Conservation (phyloP, 139 green algal genomes). For the Nannochloris sp. region DNA sequence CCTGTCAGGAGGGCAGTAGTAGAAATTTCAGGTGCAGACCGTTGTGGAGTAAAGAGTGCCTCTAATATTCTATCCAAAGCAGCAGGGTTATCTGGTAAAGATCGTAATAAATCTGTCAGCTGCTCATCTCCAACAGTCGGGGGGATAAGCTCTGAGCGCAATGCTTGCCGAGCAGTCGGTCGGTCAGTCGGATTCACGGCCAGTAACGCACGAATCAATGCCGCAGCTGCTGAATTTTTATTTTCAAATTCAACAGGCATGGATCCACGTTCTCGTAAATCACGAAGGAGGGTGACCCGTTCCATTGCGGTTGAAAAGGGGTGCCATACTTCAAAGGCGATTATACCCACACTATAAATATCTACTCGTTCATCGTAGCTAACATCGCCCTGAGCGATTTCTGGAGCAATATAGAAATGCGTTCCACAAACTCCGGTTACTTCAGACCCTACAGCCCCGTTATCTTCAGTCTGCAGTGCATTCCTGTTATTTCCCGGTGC, state of each 20-base stretch:
- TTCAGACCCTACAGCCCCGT: conserved; percentile 28
- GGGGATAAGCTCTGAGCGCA: conserved; percentile 72
- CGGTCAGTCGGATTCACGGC: conserved; percentile 58
- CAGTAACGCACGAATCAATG: conserved; percentile 64
- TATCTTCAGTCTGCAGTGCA: neutral
- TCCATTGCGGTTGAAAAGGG: conserved; percentile 87
- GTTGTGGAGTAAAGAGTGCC: conserved; percentile 48
- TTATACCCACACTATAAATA: conserved; percentile 62
- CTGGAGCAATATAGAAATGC: conserved; percentile 74
- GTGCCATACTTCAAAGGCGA: conserved; percentile 88
- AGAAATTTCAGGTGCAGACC: neutral
- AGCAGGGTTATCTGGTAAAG: conserved; percentile 59
- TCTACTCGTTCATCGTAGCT: conserved; percentile 68
- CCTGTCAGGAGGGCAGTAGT: conserved; percentile 1
- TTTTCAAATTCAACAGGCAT: conserved; percentile 59
- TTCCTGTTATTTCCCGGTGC: neutral
- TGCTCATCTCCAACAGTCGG: conserved; percentile 75
- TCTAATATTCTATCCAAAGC: conserved; percentile 64
- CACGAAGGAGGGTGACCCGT: conserved; percentile 55
- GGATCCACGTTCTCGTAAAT: conserved; percentile 54
- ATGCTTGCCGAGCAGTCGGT: conserved; percentile 64
- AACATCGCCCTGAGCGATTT: conserved; percentile 64
- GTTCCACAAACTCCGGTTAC: conserved; percentile 64
- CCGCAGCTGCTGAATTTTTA: conserved; percentile 37
- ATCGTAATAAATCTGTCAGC: conserved; percentile 73